Evolutionary conservation across 306 rosid genomes (phyloP), one percentile per base, ranked within the genome.

Genomic region (Prunus mongolica): DNA sequence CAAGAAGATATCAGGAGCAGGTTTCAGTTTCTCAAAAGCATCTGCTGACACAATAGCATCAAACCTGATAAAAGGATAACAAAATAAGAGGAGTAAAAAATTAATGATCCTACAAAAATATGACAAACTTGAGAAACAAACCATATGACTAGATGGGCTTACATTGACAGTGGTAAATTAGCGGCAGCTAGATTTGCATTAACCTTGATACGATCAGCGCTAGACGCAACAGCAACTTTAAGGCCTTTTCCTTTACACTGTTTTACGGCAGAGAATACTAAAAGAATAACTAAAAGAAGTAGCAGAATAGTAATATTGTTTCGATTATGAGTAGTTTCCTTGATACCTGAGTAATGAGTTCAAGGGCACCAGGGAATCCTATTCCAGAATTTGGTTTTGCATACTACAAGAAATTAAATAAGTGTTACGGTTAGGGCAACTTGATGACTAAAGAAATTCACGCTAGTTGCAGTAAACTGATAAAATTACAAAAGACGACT

Each of bases 171-270:
- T 49, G 98, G 96, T 79, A 95, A 82, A 71, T 89, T 91, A 30
- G 97, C 96, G 30, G 98, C 97, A 74, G 93, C 91, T 75, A 95
- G 86, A 89, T 95, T 95, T 73, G 96, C 98, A 80, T 92, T 94
- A 80, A 95, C 97, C 93, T 95, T 95, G 86, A 95, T 87, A 41
- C 91, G 93, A 86, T 95, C 98, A 85, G 97, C 98, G 74, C 98
- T 95, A 56, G 98, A 95, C 44, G 98, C 98, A 82, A 95, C 98
- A 81, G 97, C 97, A 80, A 95, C 98, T 87, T 95, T 95, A 79
- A 95, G 96, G 75, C 97, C 98, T 84, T 90, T 84, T 81, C 80
- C 87, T 83, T 86, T 95, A 78, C 98, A 95, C 98, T 95, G 88
- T 79, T 67, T 74, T 16, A 70, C 52, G 44, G 63, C 4, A 45